A percentile compares a stretch with the other conserved stretches of the same genome.
These are phyloP conservation scores for Lactifluus volemus DNA, from an alignment of 768 basidiomycete genomes.

Conservation along the genomic window DNA sequence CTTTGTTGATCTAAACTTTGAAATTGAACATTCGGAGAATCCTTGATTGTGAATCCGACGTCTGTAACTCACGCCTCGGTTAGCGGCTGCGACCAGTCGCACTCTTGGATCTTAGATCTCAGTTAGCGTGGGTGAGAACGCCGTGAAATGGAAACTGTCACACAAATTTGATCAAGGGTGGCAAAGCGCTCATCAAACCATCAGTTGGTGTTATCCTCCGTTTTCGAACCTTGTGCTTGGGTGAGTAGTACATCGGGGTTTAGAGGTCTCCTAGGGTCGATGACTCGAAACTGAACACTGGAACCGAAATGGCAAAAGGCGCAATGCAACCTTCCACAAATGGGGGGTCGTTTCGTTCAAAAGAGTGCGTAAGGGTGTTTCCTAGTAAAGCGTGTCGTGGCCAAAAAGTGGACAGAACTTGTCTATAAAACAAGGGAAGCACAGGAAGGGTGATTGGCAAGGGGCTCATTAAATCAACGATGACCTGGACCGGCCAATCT, in stretches of 20 bases:
- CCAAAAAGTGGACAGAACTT: background rate
- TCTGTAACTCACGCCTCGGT: no score
- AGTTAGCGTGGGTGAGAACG: background rate
- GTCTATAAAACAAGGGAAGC: background rate
- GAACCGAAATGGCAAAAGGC: background rate
- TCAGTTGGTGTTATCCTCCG: background rate
- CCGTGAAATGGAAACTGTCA: slow-evolving; percentile 7
- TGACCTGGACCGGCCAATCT: background rate
- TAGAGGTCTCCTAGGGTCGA: background rate
- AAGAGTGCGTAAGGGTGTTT: background rate
- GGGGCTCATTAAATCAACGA: background rate
- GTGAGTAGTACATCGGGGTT: background rate
- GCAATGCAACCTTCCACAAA: background rate
- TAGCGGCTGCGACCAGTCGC: background rate
- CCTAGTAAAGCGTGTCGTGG: background rate
- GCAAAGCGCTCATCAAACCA: background rate
- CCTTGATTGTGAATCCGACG: no score
- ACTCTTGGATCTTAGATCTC: background rate
- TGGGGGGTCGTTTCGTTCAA: background rate
- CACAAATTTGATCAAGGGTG: background rate
- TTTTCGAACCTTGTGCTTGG: background rate
- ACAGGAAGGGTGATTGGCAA: background rate
- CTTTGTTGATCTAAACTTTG: no score
- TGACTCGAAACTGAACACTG: background rate
- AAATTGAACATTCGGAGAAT: no score